Percentiles rank a stretch among this genome's conserved stretches.
phyloP scores from a whole-genome alignment of 768 basidiomycete genomes.

The Suillus tomentosus region DNA sequence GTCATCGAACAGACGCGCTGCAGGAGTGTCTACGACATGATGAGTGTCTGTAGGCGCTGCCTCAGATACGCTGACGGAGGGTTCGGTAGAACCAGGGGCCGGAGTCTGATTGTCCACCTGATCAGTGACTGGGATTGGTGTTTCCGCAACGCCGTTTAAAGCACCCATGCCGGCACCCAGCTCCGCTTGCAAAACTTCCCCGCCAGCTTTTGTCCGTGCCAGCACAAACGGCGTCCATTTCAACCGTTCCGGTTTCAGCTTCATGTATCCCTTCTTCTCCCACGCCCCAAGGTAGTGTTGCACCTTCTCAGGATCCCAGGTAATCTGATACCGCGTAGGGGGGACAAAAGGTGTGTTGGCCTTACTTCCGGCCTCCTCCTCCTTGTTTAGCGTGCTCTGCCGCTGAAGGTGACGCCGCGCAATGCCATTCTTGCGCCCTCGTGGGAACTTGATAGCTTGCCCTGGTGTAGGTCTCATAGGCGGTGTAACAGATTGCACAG shows the following conservation, averaged over 20 bases:
- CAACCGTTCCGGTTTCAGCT: slow-evolving; percentile 76
- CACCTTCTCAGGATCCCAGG: slow-evolving; percentile 71
- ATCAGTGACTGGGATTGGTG: slow-evolving; percentile 20
- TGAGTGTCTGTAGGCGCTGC: slow-evolving; percentile 5
- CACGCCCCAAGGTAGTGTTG: slow-evolving; percentile 64
- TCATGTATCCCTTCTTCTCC: slow-evolving; percentile 78
- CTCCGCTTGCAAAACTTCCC: slow-evolving; percentile 28
- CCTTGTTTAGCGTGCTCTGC: slow-evolving; percentile 47
- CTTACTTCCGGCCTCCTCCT: slow-evolving; percentile 35
- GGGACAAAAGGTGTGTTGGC: slow-evolving; percentile 58
- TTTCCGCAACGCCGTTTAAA: slow-evolving; percentile 9
- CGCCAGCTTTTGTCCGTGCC: slow-evolving; percentile 42
- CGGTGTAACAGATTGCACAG: slow-evolving; percentile 46
- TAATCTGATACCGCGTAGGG: slow-evolving; percentile 72
- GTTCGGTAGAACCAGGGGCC: slow-evolving; percentile 16
- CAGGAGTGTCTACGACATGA: slow-evolving; percentile 20
- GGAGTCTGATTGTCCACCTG: slow-evolving; percentile 27
- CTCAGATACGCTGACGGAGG: slow-evolving; percentile 21
- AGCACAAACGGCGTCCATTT: slow-evolving; percentile 95
- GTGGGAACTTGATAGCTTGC: slow-evolving; percentile 73
- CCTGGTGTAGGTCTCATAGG: slow-evolving; percentile 69
- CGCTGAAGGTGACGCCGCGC: slow-evolving; percentile 66
- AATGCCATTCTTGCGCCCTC: slow-evolving; percentile 65
- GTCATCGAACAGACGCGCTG: slow-evolving; percentile 36
- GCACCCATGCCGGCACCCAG: slow-evolving; percentile 18